A percentile compares a stretch with the other conserved stretches of the same genome.
phyloP scores from a whole-genome alignment of 2,329 filamentous ascomycete genomes.

The Penicillium psychrosexuale region DNA sequence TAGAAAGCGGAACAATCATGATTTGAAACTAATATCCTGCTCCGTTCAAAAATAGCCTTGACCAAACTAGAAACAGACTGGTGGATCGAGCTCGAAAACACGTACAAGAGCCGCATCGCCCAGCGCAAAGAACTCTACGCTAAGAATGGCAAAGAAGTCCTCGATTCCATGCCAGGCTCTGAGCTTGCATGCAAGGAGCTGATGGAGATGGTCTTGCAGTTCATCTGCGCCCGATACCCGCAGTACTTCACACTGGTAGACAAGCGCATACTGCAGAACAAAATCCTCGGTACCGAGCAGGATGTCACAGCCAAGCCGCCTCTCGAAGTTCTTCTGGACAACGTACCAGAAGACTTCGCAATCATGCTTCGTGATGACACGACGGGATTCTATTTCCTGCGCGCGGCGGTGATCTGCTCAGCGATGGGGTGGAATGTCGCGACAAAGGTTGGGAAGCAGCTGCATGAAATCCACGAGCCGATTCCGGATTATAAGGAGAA shows the following conservation, averaged over 20 bases:
- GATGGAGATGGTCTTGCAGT: slow-evolving; percentile 83
- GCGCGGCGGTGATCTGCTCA: slow-evolving; percentile 74
- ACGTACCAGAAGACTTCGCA: slow-evolving; percentile 81
- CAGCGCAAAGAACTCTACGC: slow-evolving; percentile 65
- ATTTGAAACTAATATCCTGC: not conserved
- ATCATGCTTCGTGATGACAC: slow-evolving; percentile 69
- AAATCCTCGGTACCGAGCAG: slow-evolving; percentile 61
- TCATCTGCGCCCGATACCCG: slow-evolving; percentile 74
- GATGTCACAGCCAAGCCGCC: slow-evolving; percentile 62
- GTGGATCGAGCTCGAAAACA: slow-evolving; percentile 84
- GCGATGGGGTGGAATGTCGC: slow-evolving; percentile 75
- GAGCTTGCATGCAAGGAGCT: slow-evolving; percentile 79
- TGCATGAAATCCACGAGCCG: slow-evolving; percentile 68
- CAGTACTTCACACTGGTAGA: slow-evolving; percentile 63
- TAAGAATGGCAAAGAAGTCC: slow-evolving; percentile 61
- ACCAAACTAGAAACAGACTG: slow-evolving; percentile 76
- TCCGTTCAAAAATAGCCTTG: slow-evolving; percentile 53
- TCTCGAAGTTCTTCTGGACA: slow-evolving; percentile 67
- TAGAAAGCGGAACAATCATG: not conserved
- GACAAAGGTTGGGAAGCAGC: slow-evolving; percentile 67
- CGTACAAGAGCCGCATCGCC: slow-evolving; percentile 64
- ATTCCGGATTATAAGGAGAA: slow-evolving; percentile 85
- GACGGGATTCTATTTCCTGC: slow-evolving; percentile 70
- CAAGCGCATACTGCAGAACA: slow-evolving; percentile 62
- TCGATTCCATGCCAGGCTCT: slow-evolving; percentile 68